Evolutionary conservation across 2,329 filamentous ascomycete species (phyloP), one percentile per base, ranked within the genome.

Genomic region (Curvularia sp.): DNA sequence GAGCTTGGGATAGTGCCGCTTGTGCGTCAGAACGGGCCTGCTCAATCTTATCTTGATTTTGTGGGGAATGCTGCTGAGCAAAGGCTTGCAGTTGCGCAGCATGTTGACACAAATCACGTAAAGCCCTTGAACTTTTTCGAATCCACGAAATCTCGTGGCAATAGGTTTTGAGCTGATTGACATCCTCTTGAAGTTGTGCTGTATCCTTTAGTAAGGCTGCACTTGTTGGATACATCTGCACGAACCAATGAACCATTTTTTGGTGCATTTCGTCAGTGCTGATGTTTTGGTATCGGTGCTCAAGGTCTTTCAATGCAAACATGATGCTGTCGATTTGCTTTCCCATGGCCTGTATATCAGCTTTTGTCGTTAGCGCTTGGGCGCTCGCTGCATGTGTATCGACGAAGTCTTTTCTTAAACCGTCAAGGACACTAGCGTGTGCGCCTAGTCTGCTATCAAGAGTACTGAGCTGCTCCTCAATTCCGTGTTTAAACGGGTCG

Each of bases 211-310:
- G 4, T 18, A 65, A 7, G 9, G 48, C n/a, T n/a, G 32, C 28
- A 32, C 47, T 49, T 1, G 43, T 36, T 10, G 67, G 67, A 45
- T 73, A 71, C 18, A 39, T 55, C 18, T 64, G 50, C 15, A 63
- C n/a, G 28, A 74, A 64, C 65, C 63, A 67, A n/a, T 60, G 48
- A 0, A 65, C 63, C 62, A 74, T 74, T 43, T 57, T 56, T 18
- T 67, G 64, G 41, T 68, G 42, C 9, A 72, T 21, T 7, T 67
- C 55, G 15, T 65, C 65, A 0, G 70, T 70, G 8, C 50, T 61
- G 28, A 74, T 71, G 15, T 73, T 74, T n/a, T 71, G 58, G 25
- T 67, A 73, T 27, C 68, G 68, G 18, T 53, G 30, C 23, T 70
- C 59, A 2, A 74, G 49, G 9, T 38, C 57, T 8, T 53, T 59